A percentile compares a stretch with the other conserved stretches of the same genome.
Evolutionary conservation across 768 basidiomycete genomes (phyloP).

Genomic region (Goffeauzyma gilvescens): DNA sequence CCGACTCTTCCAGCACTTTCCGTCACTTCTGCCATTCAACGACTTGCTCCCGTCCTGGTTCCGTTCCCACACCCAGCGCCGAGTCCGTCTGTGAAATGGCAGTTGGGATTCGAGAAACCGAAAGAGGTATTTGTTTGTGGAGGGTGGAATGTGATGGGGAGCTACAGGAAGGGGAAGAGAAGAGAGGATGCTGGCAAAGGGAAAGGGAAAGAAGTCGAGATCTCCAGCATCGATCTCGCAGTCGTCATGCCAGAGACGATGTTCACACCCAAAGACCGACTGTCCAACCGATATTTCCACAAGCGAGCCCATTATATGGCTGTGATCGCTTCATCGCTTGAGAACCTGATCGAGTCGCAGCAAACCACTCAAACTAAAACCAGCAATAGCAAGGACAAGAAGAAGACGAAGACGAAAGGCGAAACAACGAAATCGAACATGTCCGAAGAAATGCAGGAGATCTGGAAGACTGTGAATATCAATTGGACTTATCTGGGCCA

Average conservation of each 20-base stretch:
- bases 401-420: background rate
- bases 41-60: slow-evolving; percentile 37
- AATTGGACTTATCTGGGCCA: slow-evolving; percentile 13
- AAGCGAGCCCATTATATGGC: slow-evolving; percentile 82
- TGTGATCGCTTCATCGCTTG: slow-evolving; percentile 47
- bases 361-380: slow-evolving; percentile 6
- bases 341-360: background rate
- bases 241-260: slow-evolving; percentile 64
- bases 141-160: slow-evolving; percentile 64
- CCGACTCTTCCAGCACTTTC: slow-evolving; percentile 43
- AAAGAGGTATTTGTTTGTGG: slow-evolving; percentile 59
- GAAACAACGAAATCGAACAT: too few species aligned
- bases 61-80: slow-evolving; percentile 54
- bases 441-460: background rate
- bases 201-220: slow-evolving; percentile 41
- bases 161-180: slow-evolving; percentile 52
- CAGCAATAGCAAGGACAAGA: slow-evolving; percentile 9
- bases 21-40: slow-evolving; percentile 43
- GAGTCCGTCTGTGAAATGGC: slow-evolving; percentile 62
- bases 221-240: slow-evolving; percentile 57
- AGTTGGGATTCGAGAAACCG: slow-evolving; percentile 60
- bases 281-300: slow-evolving; percentile 74
- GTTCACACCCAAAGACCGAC: slow-evolving; percentile 92
- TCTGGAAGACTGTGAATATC: slow-evolving; percentile 14
- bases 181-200: slow-evolving; percentile 45